Evolutionary conservation across 805 yeast species (phyloP), one percentile per base, ranked within the genome.

Genomic region (Schizosaccharomyces japonicus): DNA sequence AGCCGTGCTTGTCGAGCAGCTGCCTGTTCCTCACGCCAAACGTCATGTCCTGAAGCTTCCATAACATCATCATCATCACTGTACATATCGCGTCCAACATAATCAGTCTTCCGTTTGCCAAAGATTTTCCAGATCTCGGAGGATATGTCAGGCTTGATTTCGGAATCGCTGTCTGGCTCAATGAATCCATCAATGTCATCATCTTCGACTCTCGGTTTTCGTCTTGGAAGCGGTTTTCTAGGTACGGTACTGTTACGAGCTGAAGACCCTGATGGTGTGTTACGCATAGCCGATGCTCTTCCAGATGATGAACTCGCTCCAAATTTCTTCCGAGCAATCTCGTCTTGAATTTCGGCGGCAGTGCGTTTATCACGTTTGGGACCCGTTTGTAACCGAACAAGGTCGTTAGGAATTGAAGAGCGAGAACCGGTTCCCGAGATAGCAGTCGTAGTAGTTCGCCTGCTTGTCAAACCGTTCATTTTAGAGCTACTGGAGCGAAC

Each of bases 41-140:
- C 73, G 52, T 85, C 95, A 25, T 75, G 76, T 28, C 94, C 95
- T 1, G 85, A 78, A 3, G 95, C 94, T 58, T 84, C 95, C 95
- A 85, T 84, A 55, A 80, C 81, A 50, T 70, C 75, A 45, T 52
- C 60, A 34, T 27, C 46, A 13, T 28, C 25, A 15, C 15, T 23
- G 26, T 15, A 39, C 13, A 27, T 28, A 17, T 27, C 46, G 23
- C 42, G 42, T 5, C 30, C 21, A 4, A 42, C 46, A 29, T 29
- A 42, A 17, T 27, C 33, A 4, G 21, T 28, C 25, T 29, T 42
- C 25, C 33, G 31, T 4, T 29, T 27, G 11, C 46, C 46, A 42
- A 42, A 42, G n/a, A 42, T 42, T 21, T 42, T 42, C 46, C 46
- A 42, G n/a, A 42, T 42, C 13, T 42, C 46, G 30, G 42, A 36